Base-by-base conservation (phyloP, 2,329 filamentous ascomycete species). In the Fragosphaeria purpurea region DNA sequence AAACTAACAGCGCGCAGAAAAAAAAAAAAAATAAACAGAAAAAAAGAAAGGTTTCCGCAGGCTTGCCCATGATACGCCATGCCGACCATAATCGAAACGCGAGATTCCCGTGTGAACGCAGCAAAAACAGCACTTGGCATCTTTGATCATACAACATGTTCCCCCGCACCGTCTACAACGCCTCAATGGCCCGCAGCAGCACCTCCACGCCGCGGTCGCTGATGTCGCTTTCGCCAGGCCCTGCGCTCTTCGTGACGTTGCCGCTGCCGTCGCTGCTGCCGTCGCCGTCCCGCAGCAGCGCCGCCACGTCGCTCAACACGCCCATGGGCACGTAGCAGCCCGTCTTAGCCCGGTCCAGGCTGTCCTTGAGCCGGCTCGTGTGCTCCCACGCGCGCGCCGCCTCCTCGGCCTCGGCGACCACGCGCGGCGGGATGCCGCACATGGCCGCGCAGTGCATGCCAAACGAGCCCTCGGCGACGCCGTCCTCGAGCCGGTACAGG, bases 401-500 rank as follows among this genome's bases (percentile, higher is more conserved):
- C 30, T 83, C 79, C 67, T 98, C 93, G 0, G 93, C 93, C 30
- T 85, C 73, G 62, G 90, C 83, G 55, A 98, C 88, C 12, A 98
- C 82, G 50, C 83, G 83, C 43, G 74, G 73, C 0, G 88, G 81
- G 56, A 98, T 97, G 1, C 93, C 93, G 60, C 93, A 98, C 93
- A 98, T 98, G 53, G 88, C 85, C 1, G 93, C 93, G 63, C 93
- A 98, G 66, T 98, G 93, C 93, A 98, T 98, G 60, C 93, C 93
- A 62, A 97, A 98, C 62, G 88, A 95, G 12, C 93, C 93, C 66
- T 97, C 90, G 0, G 93, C 93, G 8, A 97, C 88, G 2, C 93
- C 93, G 11, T 88, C 80, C 67, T 97, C 93, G 0, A 98, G 78
- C 61, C 88, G 90, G 71, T 98, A 98, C 50, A 98, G 66, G 70